Evolutionary conservation across 495 filamentous ascomycete species (phyloP), one percentile per base, ranked within the genome.

Genomic region (Xylaria castorea): DNA sequence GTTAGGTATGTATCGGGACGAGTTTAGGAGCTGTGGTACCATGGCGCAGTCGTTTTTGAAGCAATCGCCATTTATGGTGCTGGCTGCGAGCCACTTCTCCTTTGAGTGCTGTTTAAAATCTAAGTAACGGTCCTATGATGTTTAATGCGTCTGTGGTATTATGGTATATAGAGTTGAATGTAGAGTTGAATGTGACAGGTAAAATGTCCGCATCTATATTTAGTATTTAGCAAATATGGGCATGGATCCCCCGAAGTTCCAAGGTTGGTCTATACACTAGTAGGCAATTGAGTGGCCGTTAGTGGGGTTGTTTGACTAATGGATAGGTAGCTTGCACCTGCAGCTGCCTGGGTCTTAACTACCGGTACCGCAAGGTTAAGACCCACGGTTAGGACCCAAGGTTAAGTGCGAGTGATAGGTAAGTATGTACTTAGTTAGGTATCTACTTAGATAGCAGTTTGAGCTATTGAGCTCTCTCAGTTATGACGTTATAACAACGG

Each of bases 401-500:
- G 48, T 20, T 51, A 51, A 8, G 8, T 5, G 1, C 5, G 18
- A 42, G 38, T n/a, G 38, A 6, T 42, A 42, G 4, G 4, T 18
- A 46, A 14, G 55, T 34, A 58, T 18, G 5, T 58, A 25, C 11
- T 2, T 58, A 14, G 27, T 38, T 32, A 22, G 58, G 18, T 60
- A 58, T 1, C 2, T 58, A 36, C 57, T 20, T 1, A 62, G 34
- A 27, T 5, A 40, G 57, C 14, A 36, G 25, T n/a, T 0, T 5
- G 0, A 27, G 16, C 42, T 18, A 25, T 30, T 57, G n/a, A 57
- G 66, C 34, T 57, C 34, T 5, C 20, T 30, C 36, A 57, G 22
- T 68, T 68, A 68, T 68, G 66, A 68, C 66, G 66, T 68, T 68
- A 42, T 40, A 57, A 44, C 66, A 57, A 42, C 20, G 36, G 2